These are phyloP conservation scores for Adiantum capillusveneris DNA, from an alignment of 75 land plant species.

Conservation along the genomic window DNA sequence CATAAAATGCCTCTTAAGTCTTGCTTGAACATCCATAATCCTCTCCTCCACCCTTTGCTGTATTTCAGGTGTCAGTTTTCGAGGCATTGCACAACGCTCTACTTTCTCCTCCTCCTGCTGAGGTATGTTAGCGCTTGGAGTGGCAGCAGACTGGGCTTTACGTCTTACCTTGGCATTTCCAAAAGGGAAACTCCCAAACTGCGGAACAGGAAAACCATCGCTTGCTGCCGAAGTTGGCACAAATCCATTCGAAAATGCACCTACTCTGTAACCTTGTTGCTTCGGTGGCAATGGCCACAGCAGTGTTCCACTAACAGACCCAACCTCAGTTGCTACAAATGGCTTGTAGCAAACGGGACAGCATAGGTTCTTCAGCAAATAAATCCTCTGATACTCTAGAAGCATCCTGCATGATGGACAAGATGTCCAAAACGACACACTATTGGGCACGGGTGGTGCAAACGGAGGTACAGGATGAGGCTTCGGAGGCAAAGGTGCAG, in stretches of 20 bases:
- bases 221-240: background rate
- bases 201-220: background rate
- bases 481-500: slow-evolving; percentile 6
- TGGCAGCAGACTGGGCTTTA: too few species aligned
- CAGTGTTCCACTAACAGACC: background rate
- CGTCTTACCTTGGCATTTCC: too few species aligned
- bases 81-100: too few species aligned
- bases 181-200: too few species aligned
- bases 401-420: slow-evolving; percentile 65
- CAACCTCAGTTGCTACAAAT: slow-evolving; percentile 57
- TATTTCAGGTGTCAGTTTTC: background rate
- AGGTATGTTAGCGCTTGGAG: too few species aligned
- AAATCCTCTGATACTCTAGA: slow-evolving; percentile 56
- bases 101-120: too few species aligned
- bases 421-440: slow-evolving; percentile 62
- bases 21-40: too few species aligned
- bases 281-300: background rate
- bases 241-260: background rate
- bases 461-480: slow-evolving; percentile 13
- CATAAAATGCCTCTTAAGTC: too few species aligned
- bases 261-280: background rate
- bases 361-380: slow-evolving; percentile 40
- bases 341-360: slow-evolving; percentile 55
- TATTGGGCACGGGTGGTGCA: background rate
- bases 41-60: slow-evolving; percentile 14